Conservation (phyloP, 345 rosid genomes). For the Abelmoschus esculentus region DNA sequence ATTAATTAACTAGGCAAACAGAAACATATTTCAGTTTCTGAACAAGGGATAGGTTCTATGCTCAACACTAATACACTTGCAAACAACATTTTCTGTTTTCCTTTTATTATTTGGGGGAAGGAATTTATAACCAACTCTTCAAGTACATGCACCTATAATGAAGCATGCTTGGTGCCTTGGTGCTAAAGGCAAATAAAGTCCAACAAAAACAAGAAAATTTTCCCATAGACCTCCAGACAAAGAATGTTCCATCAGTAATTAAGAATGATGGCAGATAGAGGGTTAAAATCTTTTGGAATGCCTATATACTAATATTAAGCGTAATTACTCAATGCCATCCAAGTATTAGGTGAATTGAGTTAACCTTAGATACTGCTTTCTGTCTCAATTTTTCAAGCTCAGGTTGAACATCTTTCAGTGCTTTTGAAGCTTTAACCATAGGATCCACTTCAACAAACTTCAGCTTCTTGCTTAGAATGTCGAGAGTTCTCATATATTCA, state of each 20-base stretch:
- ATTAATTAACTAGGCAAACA: not conserved
- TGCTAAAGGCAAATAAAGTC: not conserved
- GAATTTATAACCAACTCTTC: not conserved
- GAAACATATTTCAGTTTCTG: not conserved
- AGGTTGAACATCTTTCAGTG: constrained; percentile 91
- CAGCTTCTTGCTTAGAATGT: constrained; percentile 87
- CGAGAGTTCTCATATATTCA: constrained; percentile 82
- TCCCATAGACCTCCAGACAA: not conserved
- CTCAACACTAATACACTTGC: not conserved
- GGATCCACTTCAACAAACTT: constrained; percentile 74
- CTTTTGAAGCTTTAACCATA: constrained; percentile 72
- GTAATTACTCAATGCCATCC: not conserved
- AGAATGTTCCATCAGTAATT: not conserved
- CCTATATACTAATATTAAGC: not conserved
- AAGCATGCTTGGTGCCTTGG: not conserved
- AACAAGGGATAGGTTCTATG: not conserved
- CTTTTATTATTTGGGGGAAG: not conserved
- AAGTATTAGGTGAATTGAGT: constrained; percentile 6
- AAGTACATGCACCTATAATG: not conserved
- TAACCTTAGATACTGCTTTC: constrained; percentile 91
- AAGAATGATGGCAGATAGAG: not conserved
- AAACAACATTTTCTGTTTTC: not conserved
- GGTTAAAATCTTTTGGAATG: not conserved
- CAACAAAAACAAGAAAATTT: not conserved
- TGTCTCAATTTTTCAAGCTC: constrained; percentile 96